phyloP scores from a whole-genome alignment of 768 basidiomycete species.

The Crassisporium funariophilum region DNA sequence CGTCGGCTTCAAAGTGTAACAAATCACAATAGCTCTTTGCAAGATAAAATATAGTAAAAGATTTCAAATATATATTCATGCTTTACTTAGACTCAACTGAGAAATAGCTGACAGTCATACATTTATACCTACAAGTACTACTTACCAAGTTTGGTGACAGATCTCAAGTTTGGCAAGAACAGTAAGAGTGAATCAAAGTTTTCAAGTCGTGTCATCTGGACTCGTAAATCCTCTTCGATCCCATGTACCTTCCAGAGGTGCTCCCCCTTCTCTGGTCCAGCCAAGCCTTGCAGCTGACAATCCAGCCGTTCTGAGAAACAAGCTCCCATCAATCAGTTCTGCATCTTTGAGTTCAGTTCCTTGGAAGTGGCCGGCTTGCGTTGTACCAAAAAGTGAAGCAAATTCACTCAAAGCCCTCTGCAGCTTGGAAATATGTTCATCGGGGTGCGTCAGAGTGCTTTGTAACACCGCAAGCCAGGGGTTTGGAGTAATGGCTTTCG shows the following conservation, averaged over 20 bases:
- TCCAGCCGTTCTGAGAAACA: slow-evolving; percentile 59
- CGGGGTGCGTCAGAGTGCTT: slow-evolving; percentile 53
- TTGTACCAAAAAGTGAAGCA: slow-evolving; percentile 45
- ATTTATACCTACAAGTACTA: no score
- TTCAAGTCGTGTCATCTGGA: no score
- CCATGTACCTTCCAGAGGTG: not conserved
- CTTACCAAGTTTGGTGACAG: no score
- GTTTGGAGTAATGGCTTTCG: slow-evolving; percentile 45
- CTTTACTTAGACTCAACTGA: no score
- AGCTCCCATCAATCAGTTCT: slow-evolving; percentile 53
- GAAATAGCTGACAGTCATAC: no score
- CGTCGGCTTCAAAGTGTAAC: no score
- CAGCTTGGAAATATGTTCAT: slow-evolving; percentile 52
- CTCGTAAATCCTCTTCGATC: not conserved
- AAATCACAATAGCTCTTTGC: no score
- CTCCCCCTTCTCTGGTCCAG: no score
- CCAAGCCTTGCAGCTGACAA: slow-evolving; percentile 43
- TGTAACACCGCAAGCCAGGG: slow-evolving; percentile 59
- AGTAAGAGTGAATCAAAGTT: no score
- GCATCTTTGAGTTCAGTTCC: slow-evolving; percentile 36
- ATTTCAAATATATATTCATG: no score
- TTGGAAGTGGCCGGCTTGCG: slow-evolving; percentile 24
- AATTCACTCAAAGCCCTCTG: slow-evolving; percentile 58
- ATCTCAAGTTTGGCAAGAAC: no score
- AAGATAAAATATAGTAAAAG: no score